Evolutionary conservation across 257 asterid genomes (phyloP).

Genomic region (Thymus quinquecostatus): DNA sequence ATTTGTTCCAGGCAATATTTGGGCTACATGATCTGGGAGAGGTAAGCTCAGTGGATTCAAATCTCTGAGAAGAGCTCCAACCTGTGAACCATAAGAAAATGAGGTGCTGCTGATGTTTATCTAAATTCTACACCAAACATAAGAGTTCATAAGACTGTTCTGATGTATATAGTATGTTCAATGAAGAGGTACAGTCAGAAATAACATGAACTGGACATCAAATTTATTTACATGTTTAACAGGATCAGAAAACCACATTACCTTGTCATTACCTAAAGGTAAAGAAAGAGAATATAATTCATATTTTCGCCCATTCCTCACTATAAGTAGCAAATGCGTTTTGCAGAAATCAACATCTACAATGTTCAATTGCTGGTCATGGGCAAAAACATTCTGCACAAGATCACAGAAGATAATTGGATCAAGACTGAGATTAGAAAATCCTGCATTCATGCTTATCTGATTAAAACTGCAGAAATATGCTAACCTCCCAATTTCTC

Average conservation of each 20-base stretch:
- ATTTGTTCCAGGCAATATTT: conserved; percentile 86
- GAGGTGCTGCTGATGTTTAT: not conserved
- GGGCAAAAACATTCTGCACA: conserved; percentile 69
- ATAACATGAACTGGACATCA: conserved; percentile 21
- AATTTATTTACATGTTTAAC: conserved; percentile 19
- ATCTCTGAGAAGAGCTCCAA: conserved; percentile 63
- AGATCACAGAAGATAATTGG: conserved; percentile 23
- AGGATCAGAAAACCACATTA: conserved; percentile 39
- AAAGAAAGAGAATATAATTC: conserved; percentile 67
- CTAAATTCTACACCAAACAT: conserved; percentile 4
- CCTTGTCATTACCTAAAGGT: conserved; percentile 72
- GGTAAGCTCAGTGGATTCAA: conserved; percentile 69
- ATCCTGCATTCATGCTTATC: conserved; percentile 15
- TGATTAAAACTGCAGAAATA: conserved; percentile 19
- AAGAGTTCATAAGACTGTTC: not conserved
- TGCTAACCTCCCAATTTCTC: conserved; percentile 86
- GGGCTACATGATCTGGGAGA: conserved; percentile 86
- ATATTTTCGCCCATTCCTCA: conserved; percentile 56
- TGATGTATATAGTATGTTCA: conserved; percentile 2
- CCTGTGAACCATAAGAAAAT: conserved; percentile 47
- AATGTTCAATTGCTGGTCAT: conserved; percentile 56
- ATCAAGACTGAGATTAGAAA: conserved; percentile 12
- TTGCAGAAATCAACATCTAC: conserved; percentile 87
- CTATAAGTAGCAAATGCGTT: conserved; percentile 65
- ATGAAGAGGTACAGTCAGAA: conserved; percentile 3